These are phyloP conservation scores for Schizophyllum amplum DNA, from an alignment of 1,284 basidiomycete species.

Conservation along the genomic window DNA sequence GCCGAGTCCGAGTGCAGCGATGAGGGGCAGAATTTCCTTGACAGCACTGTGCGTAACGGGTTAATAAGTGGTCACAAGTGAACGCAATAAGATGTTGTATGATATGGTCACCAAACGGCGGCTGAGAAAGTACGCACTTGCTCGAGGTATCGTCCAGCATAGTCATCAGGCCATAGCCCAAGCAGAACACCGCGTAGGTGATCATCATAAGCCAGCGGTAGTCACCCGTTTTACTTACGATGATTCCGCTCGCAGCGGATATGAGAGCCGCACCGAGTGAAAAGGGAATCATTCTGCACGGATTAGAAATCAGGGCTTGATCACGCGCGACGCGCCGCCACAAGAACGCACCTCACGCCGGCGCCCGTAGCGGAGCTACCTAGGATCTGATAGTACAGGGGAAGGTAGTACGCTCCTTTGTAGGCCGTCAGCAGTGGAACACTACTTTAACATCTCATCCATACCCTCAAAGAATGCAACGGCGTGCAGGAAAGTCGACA, in stretches of 20 bases:
- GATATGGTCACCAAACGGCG: background rate
- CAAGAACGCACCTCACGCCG: constrained; percentile 50
- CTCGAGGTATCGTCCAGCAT: constrained; percentile 34
- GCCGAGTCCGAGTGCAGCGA: constrained; percentile 55
- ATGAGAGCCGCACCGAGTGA: constrained; percentile 55
- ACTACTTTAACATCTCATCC: constrained; percentile 5
- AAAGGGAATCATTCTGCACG: constrained; percentile 62
- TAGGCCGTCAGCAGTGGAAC: background rate
- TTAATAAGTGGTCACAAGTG: too few species aligned
- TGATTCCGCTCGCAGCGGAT: constrained; percentile 51
- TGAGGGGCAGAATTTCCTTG: constrained; percentile 52
- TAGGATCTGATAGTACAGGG: constrained; percentile 73
- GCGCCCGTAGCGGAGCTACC: constrained; percentile 70
- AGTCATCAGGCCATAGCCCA: constrained; percentile 66
- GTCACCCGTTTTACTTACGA: constrained; percentile 50
- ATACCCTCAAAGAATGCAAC: constrained; percentile 55
- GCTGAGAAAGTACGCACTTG: constrained; percentile 33
- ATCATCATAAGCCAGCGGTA: constrained; percentile 62
- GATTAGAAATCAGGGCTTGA: background rate
- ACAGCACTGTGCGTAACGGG: too few species aligned
- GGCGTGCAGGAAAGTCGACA: constrained; percentile 60
- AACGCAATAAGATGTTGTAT: too few species aligned
- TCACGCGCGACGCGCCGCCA: background rate
- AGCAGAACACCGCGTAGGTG: constrained; percentile 42
- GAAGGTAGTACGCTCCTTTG: constrained; percentile 60